phyloP scores from a whole-genome alignment of 1,139 yeast species.

The Pichia sp. region DNA sequence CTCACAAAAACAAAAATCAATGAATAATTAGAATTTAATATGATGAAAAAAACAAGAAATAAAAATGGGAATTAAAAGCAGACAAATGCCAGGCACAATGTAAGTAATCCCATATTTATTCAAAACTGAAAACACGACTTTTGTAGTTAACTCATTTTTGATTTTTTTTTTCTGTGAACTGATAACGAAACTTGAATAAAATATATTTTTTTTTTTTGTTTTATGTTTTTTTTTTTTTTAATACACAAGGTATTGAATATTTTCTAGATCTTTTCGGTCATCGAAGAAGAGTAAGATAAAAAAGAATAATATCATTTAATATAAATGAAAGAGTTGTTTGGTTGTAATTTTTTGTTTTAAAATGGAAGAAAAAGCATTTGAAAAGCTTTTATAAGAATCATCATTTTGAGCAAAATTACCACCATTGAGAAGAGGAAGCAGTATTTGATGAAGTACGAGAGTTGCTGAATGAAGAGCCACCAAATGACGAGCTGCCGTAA shows the following conservation, averaged over 20 bases:
- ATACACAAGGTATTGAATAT: no score
- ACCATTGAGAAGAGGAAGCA: slow-evolving; percentile 20
- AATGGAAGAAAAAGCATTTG: background rate
- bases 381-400: background rate
- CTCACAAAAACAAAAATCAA: no score
- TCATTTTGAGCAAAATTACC: slow-evolving; percentile 9
- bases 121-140: no score
- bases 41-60: no score
- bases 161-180: background rate
- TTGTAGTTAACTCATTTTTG: background rate
- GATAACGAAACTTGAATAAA: background rate
- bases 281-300: no score
- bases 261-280: background rate
- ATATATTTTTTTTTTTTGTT: no score
- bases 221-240: no score
- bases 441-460: slow-evolving; percentile 12
- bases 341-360: background rate
- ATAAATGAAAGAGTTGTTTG: background rate
- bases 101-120: no score
- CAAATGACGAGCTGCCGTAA: slow-evolving; percentile 15
- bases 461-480: slow-evolving; percentile 12
- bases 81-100: no score
- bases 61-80: no score
- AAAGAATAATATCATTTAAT: background rate
- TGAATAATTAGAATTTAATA: no score